These are phyloP conservation scores for Aspergillus phoenicis DNA, from an alignment of 2,329 filamentous ascomycete genomes.

Conservation along the genomic window DNA sequence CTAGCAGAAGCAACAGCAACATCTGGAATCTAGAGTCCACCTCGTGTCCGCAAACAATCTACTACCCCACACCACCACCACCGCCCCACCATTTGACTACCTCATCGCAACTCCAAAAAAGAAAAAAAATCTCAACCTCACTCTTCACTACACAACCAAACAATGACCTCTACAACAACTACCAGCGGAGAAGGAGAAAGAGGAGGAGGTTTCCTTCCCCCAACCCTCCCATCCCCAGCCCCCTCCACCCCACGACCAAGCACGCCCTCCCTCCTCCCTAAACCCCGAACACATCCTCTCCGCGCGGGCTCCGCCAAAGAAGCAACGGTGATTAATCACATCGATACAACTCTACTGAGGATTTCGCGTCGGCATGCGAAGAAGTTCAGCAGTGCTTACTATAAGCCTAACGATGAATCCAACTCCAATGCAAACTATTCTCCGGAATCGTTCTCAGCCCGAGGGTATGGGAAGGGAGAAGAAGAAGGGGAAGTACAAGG, in stretches of 20 bases:
- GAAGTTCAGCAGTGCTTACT: conserved; percentile 44
- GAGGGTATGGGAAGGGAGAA: conserved; percentile 1
- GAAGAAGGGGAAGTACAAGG: conserved; percentile 44
- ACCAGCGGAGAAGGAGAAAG: not conserved
- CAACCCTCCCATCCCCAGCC: conserved; percentile 25
- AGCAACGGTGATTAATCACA: conserved; percentile 58
- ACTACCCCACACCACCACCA: too few species aligned
- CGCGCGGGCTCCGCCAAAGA: conserved; percentile 61
- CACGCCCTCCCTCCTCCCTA: conserved; percentile 49
- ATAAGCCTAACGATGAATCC: too few species aligned
- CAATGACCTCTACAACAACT: conserved; percentile 18
- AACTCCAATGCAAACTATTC: too few species aligned
- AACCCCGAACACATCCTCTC: conserved; percentile 56
- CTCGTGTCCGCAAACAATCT: too few species aligned
- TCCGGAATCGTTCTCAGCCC: not conserved
- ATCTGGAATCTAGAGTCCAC: too few species aligned
- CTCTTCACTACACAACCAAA: not conserved
- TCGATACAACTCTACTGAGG: conserved; percentile 55
- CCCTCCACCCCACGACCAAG: conserved; percentile 1
- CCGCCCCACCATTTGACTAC: too few species aligned
- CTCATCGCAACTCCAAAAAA: too few species aligned
- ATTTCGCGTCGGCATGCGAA: conserved; percentile 58
- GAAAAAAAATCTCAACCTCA: not conserved
- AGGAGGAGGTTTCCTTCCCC: conserved; percentile 45
- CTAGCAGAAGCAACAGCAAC: too few species aligned